Evolutionary conservation across 306 rosid genomes (phyloP).

Genomic region (Cucumis cinereus): DNA sequence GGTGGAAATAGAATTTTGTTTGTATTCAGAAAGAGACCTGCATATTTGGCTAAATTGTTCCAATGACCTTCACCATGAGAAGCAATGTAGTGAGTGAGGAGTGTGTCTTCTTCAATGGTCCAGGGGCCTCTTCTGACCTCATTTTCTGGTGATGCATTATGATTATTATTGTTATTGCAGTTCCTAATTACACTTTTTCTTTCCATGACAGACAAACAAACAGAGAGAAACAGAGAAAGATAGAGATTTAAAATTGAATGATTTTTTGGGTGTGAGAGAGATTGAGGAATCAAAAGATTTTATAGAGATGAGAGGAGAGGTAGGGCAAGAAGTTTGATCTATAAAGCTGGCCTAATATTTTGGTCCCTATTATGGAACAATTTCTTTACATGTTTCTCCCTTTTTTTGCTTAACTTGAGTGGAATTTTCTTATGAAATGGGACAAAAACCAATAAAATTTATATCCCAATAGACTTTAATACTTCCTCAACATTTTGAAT

Average conservation of each 20-base stretch:
- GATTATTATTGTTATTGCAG: neutral
- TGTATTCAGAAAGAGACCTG: slow-evolving; percentile 30
- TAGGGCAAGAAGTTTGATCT: neutral
- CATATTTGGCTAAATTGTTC: slow-evolving; percentile 74
- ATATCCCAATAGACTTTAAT: neutral
- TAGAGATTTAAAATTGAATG: neutral
- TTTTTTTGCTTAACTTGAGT: neutral
- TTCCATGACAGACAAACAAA: slow-evolving; percentile 23
- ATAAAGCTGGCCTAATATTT: neutral
- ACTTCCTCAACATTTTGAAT: neutral
- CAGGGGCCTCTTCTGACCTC: slow-evolving; percentile 86
- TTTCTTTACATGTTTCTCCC: neutral
- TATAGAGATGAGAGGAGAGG: neutral
- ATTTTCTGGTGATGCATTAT: slow-evolving; percentile 9
- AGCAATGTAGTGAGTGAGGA: slow-evolving; percentile 68
- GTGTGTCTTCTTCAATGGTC: slow-evolving; percentile 90
- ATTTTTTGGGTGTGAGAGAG: neutral
- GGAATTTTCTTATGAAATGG: neutral
- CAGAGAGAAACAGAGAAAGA: neutral
- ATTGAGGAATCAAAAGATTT: neutral
- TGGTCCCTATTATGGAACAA: neutral
- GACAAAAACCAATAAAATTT: neutral
- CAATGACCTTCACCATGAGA: slow-evolving; percentile 93
- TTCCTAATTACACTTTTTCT: slow-evolving; percentile 20
- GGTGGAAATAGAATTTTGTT: neutral